Evolutionary conservation across 345 rosid genomes (phyloP).

Genomic region (Pugionium cornutum): DNA sequence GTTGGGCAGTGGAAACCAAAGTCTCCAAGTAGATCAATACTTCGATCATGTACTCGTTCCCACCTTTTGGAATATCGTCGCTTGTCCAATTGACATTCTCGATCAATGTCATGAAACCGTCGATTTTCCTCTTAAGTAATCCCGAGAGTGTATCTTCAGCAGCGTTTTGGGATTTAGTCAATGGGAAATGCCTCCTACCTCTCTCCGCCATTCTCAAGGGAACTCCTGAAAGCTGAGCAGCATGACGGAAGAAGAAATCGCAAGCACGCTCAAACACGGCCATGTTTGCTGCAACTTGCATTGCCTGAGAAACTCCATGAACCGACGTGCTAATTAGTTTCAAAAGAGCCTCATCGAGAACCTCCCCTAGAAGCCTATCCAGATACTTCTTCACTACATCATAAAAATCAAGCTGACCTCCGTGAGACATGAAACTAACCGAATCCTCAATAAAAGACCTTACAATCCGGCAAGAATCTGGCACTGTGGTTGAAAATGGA

Average conservation of each 20-base stretch:
- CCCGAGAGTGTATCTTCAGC: constrained; percentile 93
- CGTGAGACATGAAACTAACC: constrained; percentile 91
- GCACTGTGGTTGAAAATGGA: constrained; percentile 90
- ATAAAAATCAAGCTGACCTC: constrained; percentile 92
- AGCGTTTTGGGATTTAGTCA: constrained; percentile 77
- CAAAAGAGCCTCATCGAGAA: constrained; percentile 77
- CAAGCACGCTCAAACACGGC: constrained; percentile 95
- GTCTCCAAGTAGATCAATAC: constrained; percentile 89
- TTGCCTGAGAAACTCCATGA: constrained; percentile 91
- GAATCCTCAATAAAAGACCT: constrained; percentile 95
- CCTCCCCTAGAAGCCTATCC: constrained; percentile 86
- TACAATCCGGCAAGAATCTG: constrained; percentile 94
- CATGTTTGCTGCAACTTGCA: constrained; percentile 99
- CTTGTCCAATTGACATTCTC: constrained; percentile 97
- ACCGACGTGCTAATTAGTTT: constrained; percentile 76
- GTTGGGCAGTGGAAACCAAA: constrained; percentile 94
- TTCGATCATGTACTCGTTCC: constrained; percentile 95
- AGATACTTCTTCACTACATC: constrained; percentile 90
- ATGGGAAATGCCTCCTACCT: constrained; percentile 89
- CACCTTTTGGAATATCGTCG: constrained; percentile 73
- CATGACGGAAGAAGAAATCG: constrained; percentile 92
- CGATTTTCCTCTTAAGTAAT: constrained; percentile 82
- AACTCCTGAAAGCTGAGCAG: constrained; percentile 93
- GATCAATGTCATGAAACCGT: constrained; percentile 83
- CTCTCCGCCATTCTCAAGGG: constrained; percentile 95